Percentiles rank a stretch among this genome's conserved stretches.
Conservation (phyloP, 2,329 filamentous ascomycete genomes). For the Diaporthe longicolla region DNA sequence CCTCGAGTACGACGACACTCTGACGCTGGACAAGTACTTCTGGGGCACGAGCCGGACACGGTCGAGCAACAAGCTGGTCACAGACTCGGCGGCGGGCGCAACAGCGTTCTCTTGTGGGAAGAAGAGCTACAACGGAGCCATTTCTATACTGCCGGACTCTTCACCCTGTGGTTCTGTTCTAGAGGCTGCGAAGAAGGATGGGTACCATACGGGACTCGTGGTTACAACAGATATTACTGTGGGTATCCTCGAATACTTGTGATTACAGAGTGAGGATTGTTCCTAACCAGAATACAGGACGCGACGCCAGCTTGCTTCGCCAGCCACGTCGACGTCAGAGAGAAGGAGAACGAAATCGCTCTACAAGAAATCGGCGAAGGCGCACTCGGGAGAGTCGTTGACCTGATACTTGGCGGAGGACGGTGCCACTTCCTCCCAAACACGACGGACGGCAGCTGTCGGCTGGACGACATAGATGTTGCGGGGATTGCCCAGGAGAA, state of each 20-base stretch:
- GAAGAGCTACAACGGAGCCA: slow-evolving; percentile 98
- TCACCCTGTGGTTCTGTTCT: slow-evolving; percentile 91
- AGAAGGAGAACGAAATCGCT: slow-evolving; percentile 91
- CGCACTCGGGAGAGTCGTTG: slow-evolving; percentile 87
- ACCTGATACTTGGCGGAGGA: slow-evolving; percentile 93
- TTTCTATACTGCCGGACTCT: slow-evolving; percentile 87
- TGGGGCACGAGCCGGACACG: slow-evolving; percentile 92
- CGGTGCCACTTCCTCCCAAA: slow-evolving; percentile 95
- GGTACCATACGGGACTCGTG: slow-evolving; percentile 93
- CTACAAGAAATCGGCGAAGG: slow-evolving; percentile 92
- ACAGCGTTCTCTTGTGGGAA: slow-evolving; percentile 93
- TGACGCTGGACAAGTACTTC: slow-evolving; percentile 88
- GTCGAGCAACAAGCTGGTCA: slow-evolving; percentile 87
- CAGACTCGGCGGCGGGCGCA: slow-evolving; percentile 96
- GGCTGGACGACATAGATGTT: slow-evolving; percentile 83
- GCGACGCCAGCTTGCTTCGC: slow-evolving; percentile 97
- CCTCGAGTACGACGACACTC: slow-evolving; percentile 80
- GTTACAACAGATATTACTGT: slow-evolving; percentile 91
- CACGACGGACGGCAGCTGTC: slow-evolving; percentile 83
- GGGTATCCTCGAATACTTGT: not conserved
- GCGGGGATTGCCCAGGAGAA: slow-evolving; percentile 80
- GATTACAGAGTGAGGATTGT: not conserved
- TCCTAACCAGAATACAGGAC: slow-evolving; percentile 62
- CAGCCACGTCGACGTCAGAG: slow-evolving; percentile 83
- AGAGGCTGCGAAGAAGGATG: slow-evolving; percentile 92